phyloP scores from a whole-genome alignment of 129 eudicot genomes.

The Tagetes erecta region DNA sequence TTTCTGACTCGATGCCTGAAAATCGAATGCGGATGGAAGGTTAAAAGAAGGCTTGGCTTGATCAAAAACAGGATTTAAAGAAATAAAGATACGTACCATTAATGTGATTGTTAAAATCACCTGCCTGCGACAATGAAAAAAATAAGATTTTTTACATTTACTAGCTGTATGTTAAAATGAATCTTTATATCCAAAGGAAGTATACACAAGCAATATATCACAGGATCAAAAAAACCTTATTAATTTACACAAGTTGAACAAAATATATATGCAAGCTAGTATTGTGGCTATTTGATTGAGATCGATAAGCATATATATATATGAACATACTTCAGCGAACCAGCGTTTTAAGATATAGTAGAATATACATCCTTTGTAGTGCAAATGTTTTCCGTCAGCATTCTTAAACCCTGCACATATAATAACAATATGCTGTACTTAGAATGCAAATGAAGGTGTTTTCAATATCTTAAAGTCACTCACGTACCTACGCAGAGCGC shows the following conservation, averaged over 20 bases:
- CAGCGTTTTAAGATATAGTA: conserved; percentile 91
- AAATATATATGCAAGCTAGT: not conserved
- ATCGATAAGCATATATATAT: not conserved
- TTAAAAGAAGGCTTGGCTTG: conserved; percentile 47
- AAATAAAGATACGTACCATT: conserved; percentile 62
- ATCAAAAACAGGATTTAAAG: conserved; percentile 39
- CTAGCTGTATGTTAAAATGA: not conserved
- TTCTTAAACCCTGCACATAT: conserved; percentile 65
- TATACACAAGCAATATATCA: not conserved
- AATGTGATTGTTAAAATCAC: conserved; percentile 85
- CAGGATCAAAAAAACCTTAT: not conserved
- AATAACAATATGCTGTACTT: conserved; percentile 8
- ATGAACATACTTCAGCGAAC: conserved; percentile 79
- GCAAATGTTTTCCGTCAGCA: conserved; percentile 74
- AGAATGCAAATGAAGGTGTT: not conserved
- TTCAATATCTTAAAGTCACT: not conserved
- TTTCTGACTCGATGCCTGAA: conserved; percentile 99
- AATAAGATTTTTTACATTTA: not conserved
- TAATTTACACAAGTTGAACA: not conserved
- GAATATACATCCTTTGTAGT: conserved; percentile 74
- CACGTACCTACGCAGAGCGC: conserved; percentile 82
- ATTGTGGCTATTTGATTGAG: not conserved
- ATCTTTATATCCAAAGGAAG: not conserved
- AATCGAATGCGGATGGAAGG: conserved; percentile 59
- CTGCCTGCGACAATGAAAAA: conserved; percentile 66